These are phyloP conservation scores for Prosopis cineraria DNA, from an alignment of 306 rosid genomes.

Conservation along the genomic window DNA sequence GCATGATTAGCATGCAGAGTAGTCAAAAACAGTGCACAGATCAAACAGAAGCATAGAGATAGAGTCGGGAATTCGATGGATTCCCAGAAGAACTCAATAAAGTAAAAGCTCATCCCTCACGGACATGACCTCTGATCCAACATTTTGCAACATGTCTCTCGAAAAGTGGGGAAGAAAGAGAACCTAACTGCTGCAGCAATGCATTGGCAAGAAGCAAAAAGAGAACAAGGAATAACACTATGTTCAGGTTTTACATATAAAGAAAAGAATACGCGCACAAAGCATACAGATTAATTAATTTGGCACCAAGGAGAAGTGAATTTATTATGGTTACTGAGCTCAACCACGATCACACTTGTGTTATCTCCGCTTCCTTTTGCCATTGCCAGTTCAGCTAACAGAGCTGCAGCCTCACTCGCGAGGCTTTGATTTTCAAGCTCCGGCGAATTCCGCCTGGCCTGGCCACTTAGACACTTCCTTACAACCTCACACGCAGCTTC, in stretches of 20 bases:
- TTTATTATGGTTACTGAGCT: too few species aligned
- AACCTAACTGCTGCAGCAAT: slow-evolving; percentile 12
- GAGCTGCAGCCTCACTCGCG: slow-evolving; percentile 66
- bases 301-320: too few species aligned
- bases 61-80: not conserved
- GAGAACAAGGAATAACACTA: not conserved
- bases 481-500: slow-evolving; percentile 70
- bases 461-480: slow-evolving; percentile 59
- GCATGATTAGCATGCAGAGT: not conserved
- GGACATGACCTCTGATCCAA: not conserved
- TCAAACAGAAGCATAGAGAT: not conserved
- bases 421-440: slow-evolving; percentile 33
- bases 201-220: not conserved
- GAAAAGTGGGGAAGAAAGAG: not conserved
- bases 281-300: too few species aligned
- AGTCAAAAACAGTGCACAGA: not conserved
- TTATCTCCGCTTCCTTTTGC: slow-evolving; percentile 86
- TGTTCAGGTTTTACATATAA: not conserved
- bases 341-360: slow-evolving; percentile 81
- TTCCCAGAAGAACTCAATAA: not conserved
- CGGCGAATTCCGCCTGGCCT: slow-evolving; percentile 32
- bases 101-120: not conserved
- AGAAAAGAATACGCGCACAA: not conserved
- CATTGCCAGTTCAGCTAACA: slow-evolving; percentile 69
- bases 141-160: not conserved